Conservation (phyloP, 192 early-diverging fungal genomes). For the Podila minutissima region DNA sequence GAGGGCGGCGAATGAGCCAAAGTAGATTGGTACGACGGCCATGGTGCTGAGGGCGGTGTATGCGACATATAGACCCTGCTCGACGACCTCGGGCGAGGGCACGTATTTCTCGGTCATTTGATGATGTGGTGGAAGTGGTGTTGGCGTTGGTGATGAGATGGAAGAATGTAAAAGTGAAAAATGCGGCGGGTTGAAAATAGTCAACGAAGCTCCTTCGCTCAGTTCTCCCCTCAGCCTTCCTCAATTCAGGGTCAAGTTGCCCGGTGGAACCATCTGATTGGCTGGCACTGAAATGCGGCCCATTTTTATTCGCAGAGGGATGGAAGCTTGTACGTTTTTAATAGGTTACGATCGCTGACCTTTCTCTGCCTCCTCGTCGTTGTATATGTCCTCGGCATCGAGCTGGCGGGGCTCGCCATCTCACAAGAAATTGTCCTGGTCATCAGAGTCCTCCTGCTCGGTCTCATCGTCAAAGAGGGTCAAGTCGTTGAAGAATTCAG, state of each 20-base stretch:
- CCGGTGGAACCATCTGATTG: conserved; percentile 37
- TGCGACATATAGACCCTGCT: conserved; percentile 72
- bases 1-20: conserved; percentile 81
- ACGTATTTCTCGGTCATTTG: conserved; percentile 48
- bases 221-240: not conserved
- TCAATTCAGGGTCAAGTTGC: not conserved
- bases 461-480: conserved; percentile 10
- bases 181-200: not conserved
- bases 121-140: not conserved
- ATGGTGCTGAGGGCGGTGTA: conserved; percentile 87
- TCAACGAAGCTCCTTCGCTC: not conserved
- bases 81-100: conserved; percentile 40
- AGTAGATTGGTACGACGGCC: conserved; percentile 90
- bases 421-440: not conserved
- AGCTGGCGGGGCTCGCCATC: not conserved
- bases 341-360: too few relatives aligned
- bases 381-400: not conserved
- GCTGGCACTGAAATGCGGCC: not conserved
- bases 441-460: not conserved
- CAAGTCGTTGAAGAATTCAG: conserved; percentile 11
- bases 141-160: conserved; percentile 2
- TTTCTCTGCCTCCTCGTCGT: not conserved
- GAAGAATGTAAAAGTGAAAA: conserved; percentile 6
- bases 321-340: not conserved
- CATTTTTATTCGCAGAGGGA: not conserved